Evolutionary conservation across 345 rosid genomes (phyloP).

Genomic region (Turnera subulata): DNA sequence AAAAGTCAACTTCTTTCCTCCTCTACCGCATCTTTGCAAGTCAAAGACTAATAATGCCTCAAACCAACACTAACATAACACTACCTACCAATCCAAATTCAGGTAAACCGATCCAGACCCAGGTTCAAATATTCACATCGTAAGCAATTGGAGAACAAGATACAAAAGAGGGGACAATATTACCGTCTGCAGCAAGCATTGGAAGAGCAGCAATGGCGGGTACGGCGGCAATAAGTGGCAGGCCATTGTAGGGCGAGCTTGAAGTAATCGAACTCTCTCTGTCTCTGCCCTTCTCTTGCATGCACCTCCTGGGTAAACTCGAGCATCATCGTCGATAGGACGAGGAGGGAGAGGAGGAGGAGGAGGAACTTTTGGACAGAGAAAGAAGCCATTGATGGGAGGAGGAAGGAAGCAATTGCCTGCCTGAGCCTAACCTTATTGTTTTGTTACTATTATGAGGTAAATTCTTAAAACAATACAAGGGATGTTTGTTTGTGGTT

Average conservation of each 20-base stretch:
- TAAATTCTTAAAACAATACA: too few relatives aligned
- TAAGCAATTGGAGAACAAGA: not conserved
- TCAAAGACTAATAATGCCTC: too few relatives aligned
- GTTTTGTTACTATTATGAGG: too few relatives aligned
- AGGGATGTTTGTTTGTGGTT: too few relatives aligned
- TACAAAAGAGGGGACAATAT: not conserved
- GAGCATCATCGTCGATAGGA: conserved; percentile 7
- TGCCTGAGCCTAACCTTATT: too few relatives aligned
- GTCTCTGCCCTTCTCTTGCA: conserved; percentile 17
- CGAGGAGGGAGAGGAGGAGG: not conserved
- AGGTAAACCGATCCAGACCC: not conserved
- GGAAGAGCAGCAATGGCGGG: conserved; percentile 76
- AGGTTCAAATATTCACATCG: too few relatives aligned
- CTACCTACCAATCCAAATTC: not conserved
- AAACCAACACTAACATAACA: too few relatives aligned
- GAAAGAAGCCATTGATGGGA: conserved; percentile 15
- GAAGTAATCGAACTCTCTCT: conserved; percentile 93
- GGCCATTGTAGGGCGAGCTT: conserved; percentile 83
- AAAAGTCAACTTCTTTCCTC: too few relatives aligned
- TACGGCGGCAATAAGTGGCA: conserved; percentile 62
- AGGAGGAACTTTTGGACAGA: conserved; percentile 12
- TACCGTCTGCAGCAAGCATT: conserved; percentile 91
- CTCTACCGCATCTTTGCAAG: too few relatives aligned
- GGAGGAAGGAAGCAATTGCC: too few relatives aligned
- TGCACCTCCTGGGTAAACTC: conserved; percentile 2